Evolutionary conservation across 768 basidiomycete species (phyloP).

Genomic region (Suillus weaverae): DNA sequence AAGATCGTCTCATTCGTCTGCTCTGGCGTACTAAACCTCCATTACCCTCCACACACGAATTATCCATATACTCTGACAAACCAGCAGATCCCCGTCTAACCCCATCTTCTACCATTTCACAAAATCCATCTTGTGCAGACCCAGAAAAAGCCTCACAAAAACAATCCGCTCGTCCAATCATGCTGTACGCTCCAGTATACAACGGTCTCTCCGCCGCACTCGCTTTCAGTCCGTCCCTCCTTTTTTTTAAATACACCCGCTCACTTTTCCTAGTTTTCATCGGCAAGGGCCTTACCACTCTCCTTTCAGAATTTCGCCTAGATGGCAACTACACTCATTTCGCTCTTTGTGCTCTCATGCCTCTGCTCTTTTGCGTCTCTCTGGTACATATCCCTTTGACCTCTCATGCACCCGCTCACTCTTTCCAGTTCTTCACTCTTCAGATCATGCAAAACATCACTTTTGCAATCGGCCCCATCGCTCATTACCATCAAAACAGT

Average conservation of each 20-base stretch:
- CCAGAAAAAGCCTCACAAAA: constrained; percentile 26
- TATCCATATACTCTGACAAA: constrained; percentile 36
- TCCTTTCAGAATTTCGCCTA: constrained; percentile 54
- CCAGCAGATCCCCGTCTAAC: constrained; percentile 10
- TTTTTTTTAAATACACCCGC: constrained; percentile 7
- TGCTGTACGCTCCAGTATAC: constrained; percentile 28
- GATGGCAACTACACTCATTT: constrained; percentile 46
- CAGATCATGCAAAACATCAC: constrained; percentile 40
- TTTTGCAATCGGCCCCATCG: constrained; percentile 51
- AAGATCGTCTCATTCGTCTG: constrained; percentile 56
- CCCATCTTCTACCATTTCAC: constrained; percentile 11
- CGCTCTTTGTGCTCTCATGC: constrained; percentile 40
- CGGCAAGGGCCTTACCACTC: constrained; percentile 59
- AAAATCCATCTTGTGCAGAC: constrained; percentile 24
- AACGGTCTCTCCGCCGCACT: constrained; percentile 31
- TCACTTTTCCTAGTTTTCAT: constrained; percentile 52
- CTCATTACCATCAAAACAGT: constrained; percentile 50
- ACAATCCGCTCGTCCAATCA: constrained; percentile 15
- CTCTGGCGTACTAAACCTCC: constrained; percentile 47
- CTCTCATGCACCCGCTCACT: constrained; percentile 1
- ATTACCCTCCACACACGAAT: constrained; percentile 23
- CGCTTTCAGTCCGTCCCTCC: constrained; percentile 13
- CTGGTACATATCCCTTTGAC: constrained; percentile 31
- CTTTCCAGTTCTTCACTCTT: constrained; percentile 39
- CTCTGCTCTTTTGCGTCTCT: constrained; percentile 47